phyloP scores from a whole-genome alignment of 163 green algal genomes.

The Scenedesmus sp. region DNA sequence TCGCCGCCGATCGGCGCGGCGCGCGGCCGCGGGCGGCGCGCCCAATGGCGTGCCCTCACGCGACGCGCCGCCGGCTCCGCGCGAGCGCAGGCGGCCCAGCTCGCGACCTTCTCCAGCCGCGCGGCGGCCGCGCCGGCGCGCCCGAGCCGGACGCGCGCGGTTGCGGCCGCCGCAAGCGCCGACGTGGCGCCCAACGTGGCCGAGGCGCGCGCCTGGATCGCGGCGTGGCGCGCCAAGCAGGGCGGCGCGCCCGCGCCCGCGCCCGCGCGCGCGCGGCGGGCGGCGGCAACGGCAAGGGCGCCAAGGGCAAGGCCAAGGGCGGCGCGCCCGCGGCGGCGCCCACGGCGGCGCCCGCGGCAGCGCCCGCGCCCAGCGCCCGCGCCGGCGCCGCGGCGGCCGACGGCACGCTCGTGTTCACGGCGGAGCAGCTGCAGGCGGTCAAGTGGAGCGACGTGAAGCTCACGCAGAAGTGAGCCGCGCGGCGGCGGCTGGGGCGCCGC shows the following conservation, averaged over 20 bases:
- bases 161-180: background rate
- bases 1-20: too few species aligned
- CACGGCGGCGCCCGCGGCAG: background rate
- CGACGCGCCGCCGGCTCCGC: too few species aligned
- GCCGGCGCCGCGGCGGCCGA: constrained; percentile 2
- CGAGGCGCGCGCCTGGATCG: constrained; percentile 59
- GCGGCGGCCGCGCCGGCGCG: background rate
- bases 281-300: background rate
- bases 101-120: too few species aligned
- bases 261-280: background rate
- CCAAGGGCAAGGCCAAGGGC: constrained; percentile 17
- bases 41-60: too few species aligned
- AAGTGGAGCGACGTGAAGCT: constrained; percentile 37
- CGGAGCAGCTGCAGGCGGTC: constrained; percentile 21
- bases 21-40: too few species aligned
- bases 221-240: constrained; percentile 57
- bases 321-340: background rate
- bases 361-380: background rate
- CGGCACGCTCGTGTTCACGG: constrained; percentile 45
- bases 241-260: constrained; percentile 3
- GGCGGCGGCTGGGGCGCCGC: constrained; percentile 19
- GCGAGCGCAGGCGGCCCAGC: too few species aligned
- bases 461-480: constrained; percentile 11
- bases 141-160: background rate
- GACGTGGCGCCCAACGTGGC: constrained; percentile 53